Base-by-base conservation (phyloP, 1,284 basidiomycete species). In the Melampsora americana region DNA sequence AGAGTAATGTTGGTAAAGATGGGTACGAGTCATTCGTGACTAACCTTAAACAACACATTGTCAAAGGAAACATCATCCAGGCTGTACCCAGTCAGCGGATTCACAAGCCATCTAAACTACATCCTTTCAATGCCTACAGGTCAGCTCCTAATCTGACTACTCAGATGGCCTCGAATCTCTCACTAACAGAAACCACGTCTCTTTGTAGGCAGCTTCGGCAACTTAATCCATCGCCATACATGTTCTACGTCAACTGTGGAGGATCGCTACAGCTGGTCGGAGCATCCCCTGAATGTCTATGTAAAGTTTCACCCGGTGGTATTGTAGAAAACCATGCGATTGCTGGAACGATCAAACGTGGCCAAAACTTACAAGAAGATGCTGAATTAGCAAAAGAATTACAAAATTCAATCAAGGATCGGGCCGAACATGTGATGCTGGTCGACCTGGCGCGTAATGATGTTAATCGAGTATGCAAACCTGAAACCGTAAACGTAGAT, bases 371-470 rank as follows among this genome's bases (percentile, higher is more conserved):
- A 0, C 90, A 92, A 86, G 96, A 99, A 90, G 96, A 99, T 82
- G 89, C 88, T 69, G 84, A 85, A 78, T 85, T 98, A 0, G 91
- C 91, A 1, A 85, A 88, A 26, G 88, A 90, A 76, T 86, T 99
- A 7, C 84, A 90, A 20, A 86, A 87, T 18, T 95, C 93, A 0
- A 90, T 92, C 79, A 99, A 99, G 83, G 96, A 99, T 82, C 88
- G 92, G 56, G 94, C 96, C 32, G 96, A 99, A 82, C 95, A 99
- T 82, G 95, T 99, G 82, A 99, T 99, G 96, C 88, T 99, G 72
- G 94, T 99, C 73, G 96, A 99, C 84, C 87, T 99, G 77, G 96
- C 96, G 7, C 87, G 96, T n/a, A 99, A 99, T 85, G 96, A 99
- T 82, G 94, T 99, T 79, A 98, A 97, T 83, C 89, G 96, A 28